phyloP scores from a whole-genome alignment of 2,329 filamentous ascomycete genomes.

The Nemania bipapillata region DNA sequence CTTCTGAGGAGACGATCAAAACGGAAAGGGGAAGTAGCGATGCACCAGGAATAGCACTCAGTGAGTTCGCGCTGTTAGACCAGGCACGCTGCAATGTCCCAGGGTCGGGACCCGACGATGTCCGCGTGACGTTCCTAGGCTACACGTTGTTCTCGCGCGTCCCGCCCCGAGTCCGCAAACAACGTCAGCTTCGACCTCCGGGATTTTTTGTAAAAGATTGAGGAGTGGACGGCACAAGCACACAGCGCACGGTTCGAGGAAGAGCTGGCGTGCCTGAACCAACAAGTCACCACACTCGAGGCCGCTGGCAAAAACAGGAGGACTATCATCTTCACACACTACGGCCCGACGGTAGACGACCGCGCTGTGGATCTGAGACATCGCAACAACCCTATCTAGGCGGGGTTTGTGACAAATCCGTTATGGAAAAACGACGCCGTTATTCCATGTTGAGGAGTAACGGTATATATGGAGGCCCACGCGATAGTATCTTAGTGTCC shows the following conservation, averaged over 20 bases:
- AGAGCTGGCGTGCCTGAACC: slow-evolving; percentile 60
- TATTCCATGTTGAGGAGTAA: too few species aligned
- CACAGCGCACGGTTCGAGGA: slow-evolving; percentile 54
- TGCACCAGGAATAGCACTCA: slow-evolving; percentile 47
- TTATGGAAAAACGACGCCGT: too few species aligned
- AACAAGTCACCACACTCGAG: slow-evolving; percentile 44
- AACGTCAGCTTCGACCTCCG: slow-evolving; percentile 59
- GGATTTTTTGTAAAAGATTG: slow-evolving; percentile 64
- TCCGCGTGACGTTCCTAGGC: slow-evolving; percentile 55
- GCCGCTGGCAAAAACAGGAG: slow-evolving; percentile 38
- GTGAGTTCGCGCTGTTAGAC: slow-evolving; percentile 45
- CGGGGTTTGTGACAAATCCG: slow-evolving; percentile 58
- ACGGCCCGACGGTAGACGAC: slow-evolving; percentile 54
- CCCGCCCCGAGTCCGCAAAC: slow-evolving; percentile 50
- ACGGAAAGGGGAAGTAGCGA: too few species aligned
- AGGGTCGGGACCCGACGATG: slow-evolving; percentile 45
- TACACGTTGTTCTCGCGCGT: slow-evolving; percentile 64
- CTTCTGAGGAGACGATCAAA: too few species aligned
- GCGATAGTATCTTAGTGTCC: slow-evolving; percentile 47
- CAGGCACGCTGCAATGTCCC: not conserved
- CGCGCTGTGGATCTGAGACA: slow-evolving; percentile 53
- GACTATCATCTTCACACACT: slow-evolving; percentile 58
- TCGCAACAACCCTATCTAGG: slow-evolving; percentile 43
- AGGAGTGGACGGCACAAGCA: slow-evolving; percentile 53
- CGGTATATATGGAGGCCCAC: too few species aligned